Evolutionary conservation across 495 filamentous ascomycete genomes (phyloP).

Genomic region (Usnea hakonensis): DNA sequence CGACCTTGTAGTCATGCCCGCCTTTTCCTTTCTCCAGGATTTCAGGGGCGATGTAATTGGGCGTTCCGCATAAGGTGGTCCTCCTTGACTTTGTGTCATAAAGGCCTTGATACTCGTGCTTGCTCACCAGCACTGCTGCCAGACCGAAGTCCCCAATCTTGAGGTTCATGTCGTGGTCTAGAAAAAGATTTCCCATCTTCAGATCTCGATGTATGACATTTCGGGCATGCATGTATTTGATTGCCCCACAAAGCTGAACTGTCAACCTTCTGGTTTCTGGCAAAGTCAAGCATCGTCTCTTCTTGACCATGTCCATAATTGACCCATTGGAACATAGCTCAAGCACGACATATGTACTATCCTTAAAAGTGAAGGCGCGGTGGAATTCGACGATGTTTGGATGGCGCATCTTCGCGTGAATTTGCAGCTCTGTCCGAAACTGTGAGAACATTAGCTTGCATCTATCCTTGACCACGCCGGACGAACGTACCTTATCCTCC

Average conservation of each 20-base stretch:
- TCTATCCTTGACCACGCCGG: neutral
- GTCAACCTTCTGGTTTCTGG: conserved; percentile 87
- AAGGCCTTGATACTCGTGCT: conserved; percentile 59
- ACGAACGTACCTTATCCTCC: conserved; percentile 68
- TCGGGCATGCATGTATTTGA: conserved; percentile 93
- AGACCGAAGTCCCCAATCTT: conserved; percentile 97
- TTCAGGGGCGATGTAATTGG: conserved; percentile 97
- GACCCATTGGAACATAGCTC: conserved; percentile 94
- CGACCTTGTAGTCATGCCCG: conserved; percentile 86
- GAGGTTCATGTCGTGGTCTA: conserved; percentile 93
- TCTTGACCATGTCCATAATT: conserved; percentile 96
- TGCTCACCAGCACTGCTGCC: conserved; percentile 83
- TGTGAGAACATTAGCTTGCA: conserved; percentile 30
- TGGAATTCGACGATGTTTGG: conserved; percentile 91
- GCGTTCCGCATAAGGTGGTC: conserved; percentile 91
- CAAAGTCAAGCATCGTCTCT: conserved; percentile 74
- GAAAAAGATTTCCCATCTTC: conserved; percentile 96
- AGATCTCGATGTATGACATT: conserved; percentile 94
- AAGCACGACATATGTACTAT: conserved; percentile 85
- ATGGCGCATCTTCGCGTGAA: conserved; percentile 95
- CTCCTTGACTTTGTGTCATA: conserved; percentile 41
- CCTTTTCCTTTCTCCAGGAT: conserved; percentile 80
- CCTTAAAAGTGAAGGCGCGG: conserved; percentile 83
- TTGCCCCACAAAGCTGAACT: conserved; percentile 87
- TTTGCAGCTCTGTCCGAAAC: conserved; percentile 97